These are phyloP conservation scores for Planoprotostelium fungivorum DNA, from an alignment of 78 protist species.

Conservation along the genomic window DNA sequence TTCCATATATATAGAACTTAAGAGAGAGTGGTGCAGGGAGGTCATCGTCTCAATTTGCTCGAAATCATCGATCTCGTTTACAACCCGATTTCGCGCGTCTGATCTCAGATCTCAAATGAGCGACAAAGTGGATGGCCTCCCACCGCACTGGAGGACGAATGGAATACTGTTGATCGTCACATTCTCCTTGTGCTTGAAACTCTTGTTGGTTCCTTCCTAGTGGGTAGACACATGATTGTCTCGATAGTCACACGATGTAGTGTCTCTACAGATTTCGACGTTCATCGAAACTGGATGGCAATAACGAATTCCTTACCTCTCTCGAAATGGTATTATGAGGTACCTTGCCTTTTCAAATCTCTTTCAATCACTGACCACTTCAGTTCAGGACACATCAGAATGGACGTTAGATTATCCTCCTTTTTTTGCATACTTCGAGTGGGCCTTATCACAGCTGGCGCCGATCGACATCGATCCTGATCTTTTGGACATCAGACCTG, in stretches of 20 bases:
- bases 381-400: conserved; percentile 52
- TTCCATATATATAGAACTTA: no score
- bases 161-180: not conserved
- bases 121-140: no score
- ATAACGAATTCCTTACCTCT: conserved; percentile 85
- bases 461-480: conserved; percentile 46
- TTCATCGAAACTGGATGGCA: conserved; percentile 97
- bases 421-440: conserved; percentile 93
- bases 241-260: not conserved
- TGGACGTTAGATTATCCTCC: conserved; percentile 99
- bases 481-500: conserved; percentile 58
- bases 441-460: conserved; percentile 42
- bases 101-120: no score
- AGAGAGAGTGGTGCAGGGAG: no score
- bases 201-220: not conserved
- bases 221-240: not conserved
- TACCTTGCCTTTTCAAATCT: not conserved
- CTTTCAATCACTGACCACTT: not conserved
- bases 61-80: no score
- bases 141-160: not conserved
- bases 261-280: conserved; percentile 88
- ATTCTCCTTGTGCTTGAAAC: not conserved
- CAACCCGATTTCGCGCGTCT: no score
- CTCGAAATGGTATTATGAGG: conserved; percentile 80
- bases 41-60: no score